These are phyloP conservation scores for Nicotiana tomentosiformis DNA, from an alignment of 257 asterid genomes.

Conservation along the genomic window DNA sequence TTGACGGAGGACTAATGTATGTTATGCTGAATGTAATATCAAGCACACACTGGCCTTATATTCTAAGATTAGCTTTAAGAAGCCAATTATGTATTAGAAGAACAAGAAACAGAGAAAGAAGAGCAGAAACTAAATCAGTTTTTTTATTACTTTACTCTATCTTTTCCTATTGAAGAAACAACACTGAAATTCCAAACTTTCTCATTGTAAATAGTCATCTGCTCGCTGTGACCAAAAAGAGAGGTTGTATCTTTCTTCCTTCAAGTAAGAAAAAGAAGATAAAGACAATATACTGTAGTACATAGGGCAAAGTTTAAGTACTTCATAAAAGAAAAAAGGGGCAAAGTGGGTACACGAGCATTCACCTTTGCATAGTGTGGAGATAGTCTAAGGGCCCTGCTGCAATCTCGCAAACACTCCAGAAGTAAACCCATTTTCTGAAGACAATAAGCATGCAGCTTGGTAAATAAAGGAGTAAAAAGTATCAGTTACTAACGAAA, in stretches of 20 bases:
- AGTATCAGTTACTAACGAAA: background rate
- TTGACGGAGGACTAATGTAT: background rate
- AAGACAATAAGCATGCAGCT: slow-evolving; percentile 8
- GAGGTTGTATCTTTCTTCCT: background rate
- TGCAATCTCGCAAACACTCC: slow-evolving; percentile 75
- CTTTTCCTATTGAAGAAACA: background rate
- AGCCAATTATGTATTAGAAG: background rate
- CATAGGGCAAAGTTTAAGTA: background rate
- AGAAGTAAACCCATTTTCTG: slow-evolving; percentile 71
- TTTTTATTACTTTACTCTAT: too few relatives aligned
- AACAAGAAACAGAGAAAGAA: background rate
- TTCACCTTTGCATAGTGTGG: slow-evolving; percentile 79
- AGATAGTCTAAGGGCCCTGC: slow-evolving; percentile 49
- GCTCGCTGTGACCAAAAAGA: background rate
- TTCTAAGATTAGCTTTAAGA: background rate
- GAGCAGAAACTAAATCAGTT: background rate
- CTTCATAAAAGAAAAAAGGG: slow-evolving; percentile 4
- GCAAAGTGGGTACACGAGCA: background rate
- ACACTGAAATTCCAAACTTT: background rate
- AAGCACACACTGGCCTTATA: background rate
- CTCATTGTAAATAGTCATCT: background rate
- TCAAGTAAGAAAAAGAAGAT: background rate
- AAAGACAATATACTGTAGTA: background rate
- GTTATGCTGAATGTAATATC: background rate
- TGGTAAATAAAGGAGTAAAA: background rate